A percentile compares a stretch with the other conserved stretches of the same genome.
Evolutionary conservation across 768 basidiomycete species (phyloP).

Genomic region (Agrocybe pediades): DNA sequence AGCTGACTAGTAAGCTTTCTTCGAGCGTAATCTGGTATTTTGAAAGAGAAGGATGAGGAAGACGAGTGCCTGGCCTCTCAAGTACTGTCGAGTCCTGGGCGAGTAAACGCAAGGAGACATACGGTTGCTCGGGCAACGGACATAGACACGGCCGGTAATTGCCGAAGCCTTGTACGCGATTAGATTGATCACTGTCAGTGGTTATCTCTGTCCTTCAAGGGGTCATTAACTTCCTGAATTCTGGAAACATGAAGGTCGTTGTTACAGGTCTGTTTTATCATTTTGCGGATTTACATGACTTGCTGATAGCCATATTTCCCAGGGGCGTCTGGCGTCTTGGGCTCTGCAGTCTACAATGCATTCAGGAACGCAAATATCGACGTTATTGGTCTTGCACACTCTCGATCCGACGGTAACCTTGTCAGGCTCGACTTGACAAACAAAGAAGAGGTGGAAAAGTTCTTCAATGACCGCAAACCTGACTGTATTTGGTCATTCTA

Average conservation of each 20-base stretch:
- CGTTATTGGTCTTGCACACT: conserved; percentile 73
- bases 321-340: conserved; percentile 94
- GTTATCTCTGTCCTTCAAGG: not conserved
- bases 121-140: conserved; percentile 8
- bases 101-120: not conserved
- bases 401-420: conserved; percentile 57
- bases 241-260: conserved; percentile 44
- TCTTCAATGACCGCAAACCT: conserved; percentile 62
- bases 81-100: not conserved
- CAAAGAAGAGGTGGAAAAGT: conserved; percentile 47
- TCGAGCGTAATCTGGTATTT: too few relatives aligned
- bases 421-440: conserved; percentile 71
- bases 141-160: conserved; percentile 6
- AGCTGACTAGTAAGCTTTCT: too few relatives aligned
- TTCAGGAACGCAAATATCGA: conserved; percentile 50
- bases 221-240: not conserved
- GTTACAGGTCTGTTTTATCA: conserved; percentile 49
- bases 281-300: not conserved
- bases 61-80: too few relatives aligned
- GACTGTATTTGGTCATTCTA: conserved; percentile 48
- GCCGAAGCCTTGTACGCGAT: conserved; percentile 5
- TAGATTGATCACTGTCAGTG: conserved; percentile 2
- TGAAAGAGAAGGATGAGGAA: too few relatives aligned
- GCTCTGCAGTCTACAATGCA: conserved; percentile 71
- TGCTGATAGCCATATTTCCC: conserved; percentile 5